Evolutionary conservation across 2,329 filamentous ascomycete genomes (phyloP).

Genomic region (Didymella glomerata): DNA sequence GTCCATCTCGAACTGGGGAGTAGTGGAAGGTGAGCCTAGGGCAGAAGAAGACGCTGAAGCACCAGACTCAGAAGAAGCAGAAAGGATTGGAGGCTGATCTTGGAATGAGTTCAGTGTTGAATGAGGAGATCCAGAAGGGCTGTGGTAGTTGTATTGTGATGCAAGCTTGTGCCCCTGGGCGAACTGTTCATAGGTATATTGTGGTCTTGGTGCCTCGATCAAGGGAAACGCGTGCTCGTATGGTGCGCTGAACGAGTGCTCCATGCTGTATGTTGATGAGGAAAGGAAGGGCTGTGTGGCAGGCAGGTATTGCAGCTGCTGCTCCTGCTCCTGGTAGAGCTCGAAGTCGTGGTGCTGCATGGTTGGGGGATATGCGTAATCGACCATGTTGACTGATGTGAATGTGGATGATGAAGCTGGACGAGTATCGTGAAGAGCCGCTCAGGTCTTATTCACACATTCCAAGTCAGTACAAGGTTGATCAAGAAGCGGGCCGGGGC

Average conservation of each 20-base stretch:
- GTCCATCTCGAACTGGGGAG: constrained; percentile 66
- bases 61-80: constrained; percentile 60
- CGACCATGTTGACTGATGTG: constrained; percentile 44
- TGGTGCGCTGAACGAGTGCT: constrained; percentile 50
- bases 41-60: constrained; percentile 61
- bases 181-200: constrained; percentile 50
- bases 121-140: constrained; percentile 54
- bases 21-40: constrained; percentile 63
- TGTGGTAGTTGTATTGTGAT: constrained; percentile 50
- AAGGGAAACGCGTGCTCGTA: constrained; percentile 49
- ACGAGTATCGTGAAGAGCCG: constrained; percentile 27
- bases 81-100: constrained; percentile 56
- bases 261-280: constrained; percentile 41
- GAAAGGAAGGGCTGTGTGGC: constrained; percentile 42
- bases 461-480: constrained; percentile 41
- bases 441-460: constrained; percentile 30
- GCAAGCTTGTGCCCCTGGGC: constrained; percentile 49
- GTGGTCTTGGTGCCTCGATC: constrained; percentile 38
- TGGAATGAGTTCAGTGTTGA: constrained; percentile 59
- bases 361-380: constrained; percentile 43
- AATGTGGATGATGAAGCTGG: constrained; percentile 16
- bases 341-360: constrained; percentile 52
- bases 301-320: constrained; percentile 45
- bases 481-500: constrained; percentile 26
- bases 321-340: constrained; percentile 47